Evolutionary conservation across 768 basidiomycete genomes (phyloP).

Genomic region (Amanita pseudoporphyria): DNA sequence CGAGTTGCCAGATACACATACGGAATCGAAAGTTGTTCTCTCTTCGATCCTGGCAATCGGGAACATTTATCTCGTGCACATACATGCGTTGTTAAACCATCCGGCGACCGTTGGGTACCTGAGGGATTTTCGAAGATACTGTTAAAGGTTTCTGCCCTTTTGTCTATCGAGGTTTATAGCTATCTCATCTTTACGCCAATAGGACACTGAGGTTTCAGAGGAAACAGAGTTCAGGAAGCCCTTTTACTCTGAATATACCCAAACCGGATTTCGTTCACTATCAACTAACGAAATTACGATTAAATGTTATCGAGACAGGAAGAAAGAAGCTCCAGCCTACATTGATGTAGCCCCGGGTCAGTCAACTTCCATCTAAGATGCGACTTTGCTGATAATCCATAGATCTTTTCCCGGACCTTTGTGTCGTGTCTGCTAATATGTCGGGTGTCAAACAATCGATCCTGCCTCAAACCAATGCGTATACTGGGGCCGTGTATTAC

Average conservation of each 20-base stretch:
- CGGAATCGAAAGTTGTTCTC: conserved; percentile 7
- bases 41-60: conserved; percentile 4
- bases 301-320: conserved; percentile 16
- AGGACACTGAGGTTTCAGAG: conserved; percentile 17
- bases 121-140: conserved; percentile 10
- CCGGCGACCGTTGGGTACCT: conserved; percentile 7
- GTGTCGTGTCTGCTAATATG: conserved; percentile 15
- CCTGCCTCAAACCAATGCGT: not conserved
- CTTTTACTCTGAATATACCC: conserved; percentile 5
- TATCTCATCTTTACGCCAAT: not conserved
- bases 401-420: conserved; percentile 14
- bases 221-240: conserved; percentile 14
- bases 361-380: not conserved
- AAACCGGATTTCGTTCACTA: conserved; percentile 6
- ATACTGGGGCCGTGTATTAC: conserved; percentile 13
- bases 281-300: conserved; percentile 4
- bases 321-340: conserved; percentile 12
- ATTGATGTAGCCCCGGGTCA: conserved; percentile 15
- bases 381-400: not conserved
- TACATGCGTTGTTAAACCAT: not conserved
- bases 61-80: conserved; percentile 7
- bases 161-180: not conserved
- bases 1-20: conserved; percentile 12
- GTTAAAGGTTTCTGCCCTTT: conserved; percentile 1
- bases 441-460: conserved; percentile 9